Conservation (phyloP, 768 basidiomycete genomes). For the Boletus fagicola region DNA sequence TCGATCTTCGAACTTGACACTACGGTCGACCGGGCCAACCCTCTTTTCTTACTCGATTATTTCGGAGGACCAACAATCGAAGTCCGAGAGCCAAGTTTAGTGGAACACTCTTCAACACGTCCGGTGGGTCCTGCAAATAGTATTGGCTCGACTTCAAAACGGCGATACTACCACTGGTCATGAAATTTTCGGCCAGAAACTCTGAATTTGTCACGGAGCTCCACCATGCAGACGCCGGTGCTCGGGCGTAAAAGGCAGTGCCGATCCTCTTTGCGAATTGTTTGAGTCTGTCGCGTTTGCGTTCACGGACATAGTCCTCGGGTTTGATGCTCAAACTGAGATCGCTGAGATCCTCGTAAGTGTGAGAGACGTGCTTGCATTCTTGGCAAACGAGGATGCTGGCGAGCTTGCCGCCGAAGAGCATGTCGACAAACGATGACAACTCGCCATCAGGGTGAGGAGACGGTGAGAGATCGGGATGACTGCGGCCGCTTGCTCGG, state of each 20-base stretch:
- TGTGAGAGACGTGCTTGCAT: conserved; percentile 88
- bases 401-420: conserved; percentile 86
- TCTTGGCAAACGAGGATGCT: conserved; percentile 92
- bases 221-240: conserved; percentile 11
- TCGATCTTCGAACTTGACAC: background rate
- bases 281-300: conserved; percentile 77
- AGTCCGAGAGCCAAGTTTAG: background rate
- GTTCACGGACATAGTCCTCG: conserved; percentile 69
- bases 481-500: conserved; percentile 26
- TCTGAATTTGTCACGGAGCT: conserved; percentile 1
- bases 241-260: conserved; percentile 22
- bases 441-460: too few species aligned
- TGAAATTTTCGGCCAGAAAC: background rate
- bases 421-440: conserved; percentile 78
- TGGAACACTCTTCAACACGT: background rate
- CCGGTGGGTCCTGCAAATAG: background rate
- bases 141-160: background rate
- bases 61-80: background rate
- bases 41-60: background rate
- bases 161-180: background rate
- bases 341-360: conserved; percentile 83
- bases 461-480: conserved; percentile 37
- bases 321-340: conserved; percentile 86
- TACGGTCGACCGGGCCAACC: background rate
- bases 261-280: conserved; percentile 65